Conservation (phyloP, 805 yeast species). For the Starmerella floricola region DNA sequence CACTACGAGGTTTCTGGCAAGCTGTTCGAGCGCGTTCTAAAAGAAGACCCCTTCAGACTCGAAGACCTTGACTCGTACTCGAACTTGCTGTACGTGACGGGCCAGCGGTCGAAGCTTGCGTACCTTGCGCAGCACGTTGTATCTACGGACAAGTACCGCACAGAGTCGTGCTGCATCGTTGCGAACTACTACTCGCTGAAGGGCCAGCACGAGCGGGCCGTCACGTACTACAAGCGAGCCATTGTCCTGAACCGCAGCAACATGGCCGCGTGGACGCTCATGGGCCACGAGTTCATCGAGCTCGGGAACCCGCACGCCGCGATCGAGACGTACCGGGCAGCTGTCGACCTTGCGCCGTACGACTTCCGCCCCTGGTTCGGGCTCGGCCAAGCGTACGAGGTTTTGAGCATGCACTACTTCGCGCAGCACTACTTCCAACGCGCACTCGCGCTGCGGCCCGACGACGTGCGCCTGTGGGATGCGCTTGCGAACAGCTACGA, state of each 20-base stretch:
- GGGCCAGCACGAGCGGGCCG: conserved; percentile 90
- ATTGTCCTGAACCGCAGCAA: conserved; percentile 67
- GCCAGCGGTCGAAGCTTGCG: conserved; percentile 70
- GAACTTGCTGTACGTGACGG: conserved; percentile 90
- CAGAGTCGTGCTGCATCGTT: conserved; percentile 87
- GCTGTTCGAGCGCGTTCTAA: conserved; percentile 61
- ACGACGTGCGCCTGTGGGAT: conserved; percentile 91
- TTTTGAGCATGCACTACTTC: conserved; percentile 84
- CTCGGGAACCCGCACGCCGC: conserved; percentile 95
- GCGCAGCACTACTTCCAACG: conserved; percentile 85
- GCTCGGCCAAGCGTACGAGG: conserved; percentile 94
- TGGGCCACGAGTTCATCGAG: conserved; percentile 98
- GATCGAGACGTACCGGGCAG: conserved; percentile 84
- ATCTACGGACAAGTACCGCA: conserved; percentile 70
- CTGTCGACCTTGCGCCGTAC: conserved; percentile 75
- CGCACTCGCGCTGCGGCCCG: conserved; percentile 77
- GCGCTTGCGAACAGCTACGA: conserved; percentile 86
- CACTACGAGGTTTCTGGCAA: conserved; percentile 73
- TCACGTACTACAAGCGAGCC: conserved; percentile 84
- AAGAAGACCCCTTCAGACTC: conserved; percentile 67
- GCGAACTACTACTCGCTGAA: conserved; percentile 88
- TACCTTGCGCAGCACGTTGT: conserved; percentile 76
- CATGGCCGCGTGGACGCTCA: conserved; percentile 87
- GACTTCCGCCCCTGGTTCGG: conserved; percentile 99
- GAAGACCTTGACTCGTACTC: conserved; percentile 91